Evolutionary conservation across 2,329 filamentous ascomycete genomes (phyloP), one percentile per base, ranked within the genome.

Genomic region (Cercospora brassicicola): DNA sequence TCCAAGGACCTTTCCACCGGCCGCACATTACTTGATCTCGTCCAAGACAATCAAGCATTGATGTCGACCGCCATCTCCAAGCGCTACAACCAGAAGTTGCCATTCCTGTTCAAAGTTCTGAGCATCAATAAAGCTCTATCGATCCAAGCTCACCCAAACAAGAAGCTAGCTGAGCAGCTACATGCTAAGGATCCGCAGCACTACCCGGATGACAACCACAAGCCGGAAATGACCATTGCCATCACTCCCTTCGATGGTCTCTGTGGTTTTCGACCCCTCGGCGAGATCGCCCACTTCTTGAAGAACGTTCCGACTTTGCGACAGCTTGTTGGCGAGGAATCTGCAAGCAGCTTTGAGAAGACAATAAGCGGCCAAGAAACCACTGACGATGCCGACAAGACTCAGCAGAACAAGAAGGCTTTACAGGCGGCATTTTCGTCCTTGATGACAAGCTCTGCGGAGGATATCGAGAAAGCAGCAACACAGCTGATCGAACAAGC

Each of bases 191-290:
- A 99, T 78, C 87, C 93, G 59, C 92, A 92, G 82, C 96, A 99
- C 84, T 99, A 99, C 78, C 95, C 94, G 81, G 93, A 99, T 84
- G 94, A 98, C 84, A 99, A 99, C 83, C 95, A 99, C 85, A 99
- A 99, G 83, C 95, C 95, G 36, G 95, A 99, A 82, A 99, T 99
- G 95, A 94, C 95, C 70, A 97, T 99, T 79, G 95, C 95, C 70
- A 90, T 99, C 76, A 98, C 95, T 0, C 90, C 93, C 0, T 99
- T 99, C 73, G 94, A 98, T 78, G 95, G 95, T 0, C 87, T 99
- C 36, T 99, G 95, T 76, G 95, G 95, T 36, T 99, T 99, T 84
- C 88, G 95, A 9, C 95, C 95, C 0, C 84, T 97, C 23, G 84
- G 82, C 4, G 94, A 99, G 81, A 95, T 98, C 70, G 85, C 89